A percentile compares a stretch with the other conserved stretches of the same genome.
Evolutionary conservation across 2,329 filamentous ascomycete species (phyloP).

Genomic region (Nothophoma quercina): DNA sequence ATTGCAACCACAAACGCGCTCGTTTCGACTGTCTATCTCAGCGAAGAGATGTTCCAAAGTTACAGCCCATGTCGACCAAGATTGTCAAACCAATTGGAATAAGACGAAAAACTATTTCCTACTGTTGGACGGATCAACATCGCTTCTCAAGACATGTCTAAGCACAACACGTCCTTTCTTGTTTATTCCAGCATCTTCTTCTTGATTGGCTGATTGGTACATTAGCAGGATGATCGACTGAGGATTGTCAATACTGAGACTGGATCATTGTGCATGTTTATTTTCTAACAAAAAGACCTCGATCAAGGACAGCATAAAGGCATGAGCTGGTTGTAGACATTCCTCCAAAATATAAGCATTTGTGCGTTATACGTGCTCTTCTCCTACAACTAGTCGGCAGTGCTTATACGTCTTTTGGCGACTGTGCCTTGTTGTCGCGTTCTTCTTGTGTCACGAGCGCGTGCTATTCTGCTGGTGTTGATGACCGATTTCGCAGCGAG

Average conservation of each 20-base stretch:
- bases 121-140: slow-evolving; percentile 35
- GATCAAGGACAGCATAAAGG: slow-evolving; percentile 21
- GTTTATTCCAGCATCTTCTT: slow-evolving; percentile 41
- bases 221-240: slow-evolving; percentile 19
- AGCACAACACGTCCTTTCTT: slow-evolving; percentile 38
- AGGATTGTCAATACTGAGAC: slow-evolving; percentile 25
- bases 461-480: not conserved
- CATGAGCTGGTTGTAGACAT: slow-evolving; percentile 21
- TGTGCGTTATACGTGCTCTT: not conserved
- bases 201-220: slow-evolving; percentile 25
- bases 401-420: not conserved
- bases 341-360: slow-evolving; percentile 19
- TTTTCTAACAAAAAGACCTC: slow-evolving; percentile 26
- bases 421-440: not conserved
- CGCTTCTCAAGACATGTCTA: slow-evolving; percentile 35
- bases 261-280: slow-evolving; percentile 35
- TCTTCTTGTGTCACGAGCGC: not conserved
- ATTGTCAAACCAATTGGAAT: slow-evolving; percentile 43
- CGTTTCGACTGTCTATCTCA: slow-evolving; percentile 39
- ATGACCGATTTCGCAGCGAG: slow-evolving; percentile 11
- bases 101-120: slow-evolving; percentile 37
- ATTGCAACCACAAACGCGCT: slow-evolving; percentile 36
- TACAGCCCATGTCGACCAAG: slow-evolving; percentile 41
- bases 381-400: too few relatives aligned
- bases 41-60: slow-evolving; percentile 44